phyloP scores from a whole-genome alignment of 2,329 filamentous ascomycete species.

The Alternaria brassicae region DNA sequence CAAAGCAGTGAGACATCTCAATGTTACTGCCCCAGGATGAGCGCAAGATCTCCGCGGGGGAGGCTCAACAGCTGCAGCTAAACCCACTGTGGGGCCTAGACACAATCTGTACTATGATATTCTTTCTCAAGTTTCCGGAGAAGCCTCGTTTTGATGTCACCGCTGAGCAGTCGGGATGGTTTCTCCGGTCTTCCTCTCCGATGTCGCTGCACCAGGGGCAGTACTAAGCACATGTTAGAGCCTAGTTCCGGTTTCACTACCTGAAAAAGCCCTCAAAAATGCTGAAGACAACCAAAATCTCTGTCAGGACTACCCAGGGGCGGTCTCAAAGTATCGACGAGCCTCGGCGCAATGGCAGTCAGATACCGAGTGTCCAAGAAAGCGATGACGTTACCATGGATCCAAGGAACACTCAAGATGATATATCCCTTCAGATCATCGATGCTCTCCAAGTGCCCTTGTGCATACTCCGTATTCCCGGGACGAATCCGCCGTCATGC shows the following conservation, averaged over 20 bases:
- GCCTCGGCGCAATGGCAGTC: not conserved
- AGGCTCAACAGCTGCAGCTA: constrained; percentile 3
- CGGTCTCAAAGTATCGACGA: not conserved
- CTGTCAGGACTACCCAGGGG: not conserved
- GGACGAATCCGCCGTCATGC: constrained; percentile 10
- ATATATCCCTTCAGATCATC: constrained; percentile 1
- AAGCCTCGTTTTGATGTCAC: not conserved
- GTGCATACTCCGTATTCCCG: not conserved
- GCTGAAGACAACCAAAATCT: not conserved
- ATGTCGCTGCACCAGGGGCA: constrained; percentile 15
- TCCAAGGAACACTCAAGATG: not conserved
- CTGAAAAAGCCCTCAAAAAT: not conserved
- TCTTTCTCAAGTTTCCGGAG: constrained; percentile 1
- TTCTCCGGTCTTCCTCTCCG: constrained; percentile 17
- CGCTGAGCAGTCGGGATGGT: not conserved
- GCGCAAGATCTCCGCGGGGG: constrained; percentile 12
- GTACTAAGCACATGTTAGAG: constrained; percentile 13
- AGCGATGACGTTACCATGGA: constrained; percentile 18
- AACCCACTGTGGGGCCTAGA: constrained; percentile 2
- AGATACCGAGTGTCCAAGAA: not conserved
- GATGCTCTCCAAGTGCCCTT: not conserved
- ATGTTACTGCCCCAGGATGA: not conserved
- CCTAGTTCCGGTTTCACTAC: not conserved
- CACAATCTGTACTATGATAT: not conserved
- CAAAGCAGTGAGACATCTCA: not conserved